Conservation (phyloP, 2,329 filamentous ascomycete species). For the Epichloe typhina region DNA sequence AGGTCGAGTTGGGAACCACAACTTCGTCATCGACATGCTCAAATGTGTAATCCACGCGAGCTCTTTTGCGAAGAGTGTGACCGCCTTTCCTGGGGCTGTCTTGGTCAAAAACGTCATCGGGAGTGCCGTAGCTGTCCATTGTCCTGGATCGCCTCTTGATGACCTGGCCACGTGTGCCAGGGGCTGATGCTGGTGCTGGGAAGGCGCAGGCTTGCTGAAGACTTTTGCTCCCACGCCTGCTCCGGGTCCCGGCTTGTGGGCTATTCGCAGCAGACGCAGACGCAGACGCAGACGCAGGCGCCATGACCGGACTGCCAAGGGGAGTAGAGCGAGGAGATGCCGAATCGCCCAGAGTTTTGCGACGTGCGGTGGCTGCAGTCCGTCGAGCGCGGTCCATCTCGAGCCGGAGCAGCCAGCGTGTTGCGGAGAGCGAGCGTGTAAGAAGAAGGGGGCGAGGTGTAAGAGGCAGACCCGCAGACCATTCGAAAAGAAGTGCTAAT, state of each 20-base stretch:
- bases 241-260: conserved; percentile 18
- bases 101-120: conserved; percentile 30
- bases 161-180: conserved; percentile 14
- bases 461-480: conserved; percentile 5
- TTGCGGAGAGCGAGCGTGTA: conserved; percentile 8
- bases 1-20: conserved; percentile 21
- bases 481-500: neutral
- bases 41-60: conserved; percentile 43
- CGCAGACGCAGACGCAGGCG: conserved; percentile 14
- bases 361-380: conserved; percentile 18
- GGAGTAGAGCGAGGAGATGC: conserved; percentile 21
- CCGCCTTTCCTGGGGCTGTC: conserved; percentile 42
- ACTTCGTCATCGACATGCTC: conserved; percentile 39
- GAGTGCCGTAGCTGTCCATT: conserved; percentile 25
- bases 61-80: conserved; percentile 43
- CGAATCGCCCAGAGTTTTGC: conserved; percentile 19
- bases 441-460: conserved; percentile 9
- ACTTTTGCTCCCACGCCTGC: conserved; percentile 21
- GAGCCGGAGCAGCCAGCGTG: conserved; percentile 16
- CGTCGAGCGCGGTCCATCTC: conserved; percentile 26
- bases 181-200: conserved; percentile 17
- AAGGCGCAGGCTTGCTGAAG: conserved; percentile 25
- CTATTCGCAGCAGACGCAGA: conserved; percentile 10
- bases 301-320: conserved; percentile 19
- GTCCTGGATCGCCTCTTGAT: conserved; percentile 31